phyloP scores from a whole-genome alignment of 768 basidiomycete species.

The Boletus tomentosulus region DNA sequence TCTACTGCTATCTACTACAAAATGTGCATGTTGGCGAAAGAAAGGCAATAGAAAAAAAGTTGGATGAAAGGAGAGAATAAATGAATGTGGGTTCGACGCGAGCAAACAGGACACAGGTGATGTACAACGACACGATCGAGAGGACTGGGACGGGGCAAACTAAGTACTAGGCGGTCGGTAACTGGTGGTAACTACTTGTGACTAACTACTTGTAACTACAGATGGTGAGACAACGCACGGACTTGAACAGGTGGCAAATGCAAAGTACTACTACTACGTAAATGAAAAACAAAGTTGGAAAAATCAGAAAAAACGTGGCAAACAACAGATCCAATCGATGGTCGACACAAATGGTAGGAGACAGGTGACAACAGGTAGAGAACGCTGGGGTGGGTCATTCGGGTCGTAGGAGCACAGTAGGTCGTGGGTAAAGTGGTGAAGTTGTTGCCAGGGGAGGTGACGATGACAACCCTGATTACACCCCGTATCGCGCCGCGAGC shows the following conservation, averaged over 20 bases:
- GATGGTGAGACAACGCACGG: slow-evolving; percentile 25
- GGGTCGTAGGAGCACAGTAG: slow-evolving; percentile 13
- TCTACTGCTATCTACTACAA: slow-evolving; percentile 38
- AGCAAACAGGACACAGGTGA: neutral
- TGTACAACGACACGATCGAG: slow-evolving; percentile 6
- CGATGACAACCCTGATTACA: slow-evolving; percentile 39
- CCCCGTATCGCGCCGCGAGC: slow-evolving; percentile 80
- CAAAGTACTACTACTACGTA: slow-evolving; percentile 20
- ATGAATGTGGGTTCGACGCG: neutral
- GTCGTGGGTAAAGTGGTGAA: slow-evolving; percentile 16
- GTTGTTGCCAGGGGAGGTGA: neutral
- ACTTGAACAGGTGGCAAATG: slow-evolving; percentile 9
- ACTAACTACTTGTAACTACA: slow-evolving; percentile 34
- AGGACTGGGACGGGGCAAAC: slow-evolving; percentile 13
- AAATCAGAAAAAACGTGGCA: slow-evolving; percentile 1
- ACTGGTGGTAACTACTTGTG: slow-evolving; percentile 27
- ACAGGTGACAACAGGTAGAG: slow-evolving; percentile 19
- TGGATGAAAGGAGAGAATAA: neutral
- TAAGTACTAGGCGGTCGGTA: slow-evolving; percentile 33
- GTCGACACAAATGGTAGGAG: slow-evolving; percentile 28
- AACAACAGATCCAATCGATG: slow-evolving; percentile 21
- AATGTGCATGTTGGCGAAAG: slow-evolving; percentile 11
- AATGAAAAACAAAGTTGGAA: neutral
- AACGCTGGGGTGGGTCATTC: slow-evolving; percentile 6
- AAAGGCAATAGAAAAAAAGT: neutral